Evolutionary conservation across 345 rosid species (phyloP).

Genomic region (Rubroshorea leprosula): DNA sequence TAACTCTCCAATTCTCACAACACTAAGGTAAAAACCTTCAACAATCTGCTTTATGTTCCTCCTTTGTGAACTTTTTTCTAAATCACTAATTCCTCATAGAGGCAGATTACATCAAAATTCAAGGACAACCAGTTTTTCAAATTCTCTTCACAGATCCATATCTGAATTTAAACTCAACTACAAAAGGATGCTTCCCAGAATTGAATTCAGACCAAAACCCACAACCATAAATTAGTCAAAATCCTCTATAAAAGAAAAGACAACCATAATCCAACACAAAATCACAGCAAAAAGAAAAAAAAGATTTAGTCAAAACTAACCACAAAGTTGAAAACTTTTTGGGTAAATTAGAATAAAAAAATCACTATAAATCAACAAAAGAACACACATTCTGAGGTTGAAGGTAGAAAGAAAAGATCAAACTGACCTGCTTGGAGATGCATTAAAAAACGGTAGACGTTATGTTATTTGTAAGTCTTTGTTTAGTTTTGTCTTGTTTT

Average conservation of each 20-base stretch:
- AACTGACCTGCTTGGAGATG: slow-evolving; percentile 21
- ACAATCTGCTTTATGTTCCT: slow-evolving; percentile 1
- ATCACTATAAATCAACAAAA: slow-evolving; percentile 3
- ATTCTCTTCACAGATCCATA: slow-evolving; percentile 15
- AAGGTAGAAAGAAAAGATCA: slow-evolving; percentile 2
- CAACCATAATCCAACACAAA: slow-evolving; percentile 3
- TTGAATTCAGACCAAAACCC: slow-evolving; percentile 18
- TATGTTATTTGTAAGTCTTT: background rate
- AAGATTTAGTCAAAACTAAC: background rate
- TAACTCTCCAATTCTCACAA: slow-evolving; percentile 22
- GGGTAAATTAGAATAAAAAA: background rate
- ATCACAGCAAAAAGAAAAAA: background rate
- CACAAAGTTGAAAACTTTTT: background rate
- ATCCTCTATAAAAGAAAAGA: slow-evolving; percentile 1
- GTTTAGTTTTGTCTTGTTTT: too few relatives aligned
- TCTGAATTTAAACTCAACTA: slow-evolving; percentile 10
- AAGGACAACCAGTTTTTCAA: slow-evolving; percentile 16
- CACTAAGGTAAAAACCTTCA: too few relatives aligned
- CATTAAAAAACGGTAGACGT: slow-evolving; percentile 8
- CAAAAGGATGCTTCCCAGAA: slow-evolving; percentile 9
- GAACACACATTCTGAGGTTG: background rate
- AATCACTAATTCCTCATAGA: background rate
- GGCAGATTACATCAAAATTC: background rate
- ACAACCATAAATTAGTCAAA: background rate
- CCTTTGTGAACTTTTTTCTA: background rate